Evolutionary conservation across 1,139 yeast genomes (phyloP).

Genomic region (Suhomyces yuchorum): DNA sequence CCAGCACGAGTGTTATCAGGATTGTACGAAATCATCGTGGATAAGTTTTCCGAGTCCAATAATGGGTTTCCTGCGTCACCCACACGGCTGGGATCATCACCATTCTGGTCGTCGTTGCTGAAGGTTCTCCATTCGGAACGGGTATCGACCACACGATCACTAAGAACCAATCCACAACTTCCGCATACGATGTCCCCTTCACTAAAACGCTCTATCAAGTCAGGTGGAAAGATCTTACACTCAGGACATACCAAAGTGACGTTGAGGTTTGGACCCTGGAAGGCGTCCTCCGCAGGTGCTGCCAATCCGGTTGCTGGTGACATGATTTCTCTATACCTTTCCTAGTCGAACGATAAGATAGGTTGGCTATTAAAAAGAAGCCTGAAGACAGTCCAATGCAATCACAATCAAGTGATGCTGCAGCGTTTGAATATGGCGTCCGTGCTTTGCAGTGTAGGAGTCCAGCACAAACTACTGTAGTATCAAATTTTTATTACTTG

Average conservation of each 20-base stretch:
- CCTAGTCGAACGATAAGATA: neutral
- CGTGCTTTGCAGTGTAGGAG: conserved; percentile 1
- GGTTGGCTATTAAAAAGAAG: conserved; percentile 2
- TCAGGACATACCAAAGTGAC: conserved; percentile 94
- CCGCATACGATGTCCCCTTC: conserved; percentile 99
- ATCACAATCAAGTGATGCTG: conserved; percentile 5
- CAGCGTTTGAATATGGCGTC: conserved; percentile 2
- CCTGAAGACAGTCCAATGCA: neutral
- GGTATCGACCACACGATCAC: conserved; percentile 91
- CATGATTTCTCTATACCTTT: conserved; percentile 4
- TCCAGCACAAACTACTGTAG: conserved; percentile 3
- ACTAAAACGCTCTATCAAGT: conserved; percentile 88
- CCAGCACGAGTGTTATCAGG: conserved; percentile 78
- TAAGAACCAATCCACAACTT: conserved; percentile 89
- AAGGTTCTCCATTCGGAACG: conserved; percentile 99
- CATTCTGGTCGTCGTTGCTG: conserved; percentile 94
- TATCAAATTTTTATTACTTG: neutral
- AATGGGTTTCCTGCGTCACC: conserved; percentile 98
- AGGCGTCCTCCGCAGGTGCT: conserved; percentile 28
- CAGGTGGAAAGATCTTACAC: conserved; percentile 94
- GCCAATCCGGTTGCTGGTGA: conserved; percentile 9
- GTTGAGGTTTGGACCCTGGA: conserved; percentile 70
- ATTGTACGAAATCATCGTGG: conserved; percentile 87
- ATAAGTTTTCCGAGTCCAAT: conserved; percentile 86
- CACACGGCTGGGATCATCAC: conserved; percentile 98